phyloP scores from a whole-genome alignment of 2,329 filamentous ascomycete species.

The Fusarium sp. region DNA sequence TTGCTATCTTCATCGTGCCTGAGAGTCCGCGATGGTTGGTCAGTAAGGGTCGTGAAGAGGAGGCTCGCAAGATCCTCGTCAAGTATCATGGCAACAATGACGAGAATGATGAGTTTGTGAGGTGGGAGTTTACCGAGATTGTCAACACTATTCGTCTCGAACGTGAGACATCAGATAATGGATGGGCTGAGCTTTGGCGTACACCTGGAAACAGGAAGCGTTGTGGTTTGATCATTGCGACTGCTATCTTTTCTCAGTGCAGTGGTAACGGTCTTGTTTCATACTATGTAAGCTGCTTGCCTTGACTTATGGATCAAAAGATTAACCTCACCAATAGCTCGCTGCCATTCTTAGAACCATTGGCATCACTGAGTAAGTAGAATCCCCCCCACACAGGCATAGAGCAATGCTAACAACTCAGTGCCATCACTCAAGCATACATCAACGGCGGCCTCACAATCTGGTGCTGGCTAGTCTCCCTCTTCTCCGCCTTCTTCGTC shows the following conservation, averaged over 20 bases:
- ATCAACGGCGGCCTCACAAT: conserved; percentile 45
- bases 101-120: conserved; percentile 31
- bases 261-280: conserved; percentile 43
- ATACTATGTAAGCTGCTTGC: conserved; percentile 33
- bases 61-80: conserved; percentile 35
- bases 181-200: conserved; percentile 37
- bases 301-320: too few species aligned
- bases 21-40: conserved; percentile 43
- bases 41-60: conserved; percentile 40
- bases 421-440: conserved; percentile 40
- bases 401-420: neutral
- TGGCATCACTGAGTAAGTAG: conserved; percentile 41
- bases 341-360: conserved; percentile 40
- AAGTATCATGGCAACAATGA: conserved; percentile 43
- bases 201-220: conserved; percentile 43
- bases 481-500: conserved; percentile 43
- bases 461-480: conserved; percentile 43
- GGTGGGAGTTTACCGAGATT: conserved; percentile 39
- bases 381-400: rapidly evolving
- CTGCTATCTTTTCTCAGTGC: conserved; percentile 41
- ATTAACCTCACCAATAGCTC: conserved; percentile 13
- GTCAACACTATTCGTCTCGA: conserved; percentile 38
- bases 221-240: conserved; percentile 39
- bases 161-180: conserved; percentile 18
- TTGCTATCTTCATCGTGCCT: conserved; percentile 35